A percentile compares a stretch with the other conserved stretches of the same genome.
Conservation (phyloP, 345 rosid genomes). For the Eucalyptus pauciflora region DNA sequence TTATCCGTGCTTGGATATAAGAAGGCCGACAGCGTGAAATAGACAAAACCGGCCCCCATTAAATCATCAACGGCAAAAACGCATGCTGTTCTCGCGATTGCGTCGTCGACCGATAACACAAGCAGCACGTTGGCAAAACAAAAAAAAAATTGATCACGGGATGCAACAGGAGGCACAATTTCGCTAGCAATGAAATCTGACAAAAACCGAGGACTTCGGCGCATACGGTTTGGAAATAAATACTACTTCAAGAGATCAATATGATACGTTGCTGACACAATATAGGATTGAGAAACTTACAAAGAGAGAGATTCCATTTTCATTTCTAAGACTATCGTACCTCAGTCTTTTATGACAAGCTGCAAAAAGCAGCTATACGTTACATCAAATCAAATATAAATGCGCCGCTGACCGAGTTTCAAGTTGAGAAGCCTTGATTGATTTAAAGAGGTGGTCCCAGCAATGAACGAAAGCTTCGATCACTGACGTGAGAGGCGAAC, state of each 20-base stretch:
- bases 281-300: not conserved
- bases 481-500: slow-evolving; percentile 11
- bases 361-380: not conserved
- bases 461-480: not conserved
- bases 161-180: not conserved
- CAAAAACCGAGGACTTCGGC: not conserved
- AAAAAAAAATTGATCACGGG: not conserved
- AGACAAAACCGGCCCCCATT: not conserved
- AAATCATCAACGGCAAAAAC: not conserved
- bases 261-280: not conserved
- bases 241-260: not conserved
- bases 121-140: not conserved
- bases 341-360: not conserved
- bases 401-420: not conserved
- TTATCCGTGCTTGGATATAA: not conserved
- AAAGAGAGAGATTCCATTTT: not conserved
- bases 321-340: not conserved
- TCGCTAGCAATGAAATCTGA: not conserved
- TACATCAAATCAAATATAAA: not conserved
- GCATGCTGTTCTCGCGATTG: not conserved
- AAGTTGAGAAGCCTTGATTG: not conserved
- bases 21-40: not conserved
- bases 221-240: not conserved
- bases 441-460: not conserved
- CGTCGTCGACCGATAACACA: not conserved